Conservation (phyloP, 257 asterid genomes). For the Fraxinus quadrangulata region DNA sequence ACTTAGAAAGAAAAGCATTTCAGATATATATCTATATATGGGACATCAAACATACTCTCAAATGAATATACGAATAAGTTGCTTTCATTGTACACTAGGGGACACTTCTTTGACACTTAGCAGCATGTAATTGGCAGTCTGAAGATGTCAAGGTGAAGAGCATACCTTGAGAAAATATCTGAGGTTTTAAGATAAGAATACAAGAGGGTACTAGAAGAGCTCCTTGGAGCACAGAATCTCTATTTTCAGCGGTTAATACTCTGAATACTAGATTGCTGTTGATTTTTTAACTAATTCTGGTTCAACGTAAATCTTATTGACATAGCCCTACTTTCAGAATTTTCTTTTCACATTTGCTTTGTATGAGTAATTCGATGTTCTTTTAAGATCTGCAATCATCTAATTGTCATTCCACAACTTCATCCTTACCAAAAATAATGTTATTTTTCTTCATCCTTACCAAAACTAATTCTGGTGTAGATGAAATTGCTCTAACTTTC, state of each 20-base stretch:
- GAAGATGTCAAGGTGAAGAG: too few species aligned
- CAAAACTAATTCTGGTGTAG: neutral
- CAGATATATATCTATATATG: too few species aligned
- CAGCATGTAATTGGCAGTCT: too few species aligned
- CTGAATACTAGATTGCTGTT: neutral
- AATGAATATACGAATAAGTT: too few species aligned
- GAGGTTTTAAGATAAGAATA: too few species aligned
- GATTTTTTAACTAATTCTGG: neutral
- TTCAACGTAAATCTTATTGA: neutral
- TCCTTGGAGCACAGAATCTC: neutral
- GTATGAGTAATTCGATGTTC: neutral
- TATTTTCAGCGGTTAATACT: neutral
- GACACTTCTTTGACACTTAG: too few species aligned
- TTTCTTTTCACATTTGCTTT: neutral
- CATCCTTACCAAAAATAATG: neutral
- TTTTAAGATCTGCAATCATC: neutral
- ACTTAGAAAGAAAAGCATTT: too few species aligned
- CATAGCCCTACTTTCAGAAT: neutral
- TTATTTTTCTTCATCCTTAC: neutral
- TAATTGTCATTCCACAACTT: too few species aligned
- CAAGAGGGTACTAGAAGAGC: too few species aligned
- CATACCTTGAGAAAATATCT: too few species aligned
- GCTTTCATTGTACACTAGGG: too few species aligned
- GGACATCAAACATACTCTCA: too few species aligned
- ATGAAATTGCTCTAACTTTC: conserved; percentile 3